phyloP scores from a whole-genome alignment of 257 asterid species.

The Anisodus acutangulus region DNA sequence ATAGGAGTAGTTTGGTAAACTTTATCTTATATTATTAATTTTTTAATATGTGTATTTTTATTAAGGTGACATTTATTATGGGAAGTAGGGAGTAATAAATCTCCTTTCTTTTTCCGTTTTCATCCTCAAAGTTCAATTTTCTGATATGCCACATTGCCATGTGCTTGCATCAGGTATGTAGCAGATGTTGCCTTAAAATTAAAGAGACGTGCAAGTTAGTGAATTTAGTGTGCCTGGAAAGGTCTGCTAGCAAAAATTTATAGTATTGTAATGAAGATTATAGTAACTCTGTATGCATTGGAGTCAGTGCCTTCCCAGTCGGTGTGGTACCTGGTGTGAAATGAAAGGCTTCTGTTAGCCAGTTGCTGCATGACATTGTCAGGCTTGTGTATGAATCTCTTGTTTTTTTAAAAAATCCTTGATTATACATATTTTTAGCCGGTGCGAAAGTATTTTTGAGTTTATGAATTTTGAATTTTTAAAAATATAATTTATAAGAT shows the following conservation, averaged over 20 bases:
- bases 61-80: no score
- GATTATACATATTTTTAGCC: no score
- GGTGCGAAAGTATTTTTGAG: no score
- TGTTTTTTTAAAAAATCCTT: no score
- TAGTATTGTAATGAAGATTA: background rate
- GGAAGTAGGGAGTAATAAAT: no score
- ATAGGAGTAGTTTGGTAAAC: no score
- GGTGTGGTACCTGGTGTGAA: background rate
- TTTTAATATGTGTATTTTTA: no score
- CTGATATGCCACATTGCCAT: background rate
- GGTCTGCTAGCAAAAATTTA: background rate
- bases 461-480: no score
- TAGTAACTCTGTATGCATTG: background rate
- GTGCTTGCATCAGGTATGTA: background rate
- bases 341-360: background rate
- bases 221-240: background rate
- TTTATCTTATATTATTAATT: no score
- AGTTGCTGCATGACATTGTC: slow-evolving; percentile 21
- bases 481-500: no score
- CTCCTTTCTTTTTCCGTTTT: background rate
- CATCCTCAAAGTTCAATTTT: background rate
- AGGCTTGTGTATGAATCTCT: background rate
- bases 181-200: slow-evolving; percentile 9
- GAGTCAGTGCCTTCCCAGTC: slow-evolving; percentile 22
- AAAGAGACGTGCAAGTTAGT: slow-evolving; percentile 19